These are phyloP conservation scores for Eutrema salsugineum DNA, from an alignment of 441 rosid genomes.

Conservation along the genomic window DNA sequence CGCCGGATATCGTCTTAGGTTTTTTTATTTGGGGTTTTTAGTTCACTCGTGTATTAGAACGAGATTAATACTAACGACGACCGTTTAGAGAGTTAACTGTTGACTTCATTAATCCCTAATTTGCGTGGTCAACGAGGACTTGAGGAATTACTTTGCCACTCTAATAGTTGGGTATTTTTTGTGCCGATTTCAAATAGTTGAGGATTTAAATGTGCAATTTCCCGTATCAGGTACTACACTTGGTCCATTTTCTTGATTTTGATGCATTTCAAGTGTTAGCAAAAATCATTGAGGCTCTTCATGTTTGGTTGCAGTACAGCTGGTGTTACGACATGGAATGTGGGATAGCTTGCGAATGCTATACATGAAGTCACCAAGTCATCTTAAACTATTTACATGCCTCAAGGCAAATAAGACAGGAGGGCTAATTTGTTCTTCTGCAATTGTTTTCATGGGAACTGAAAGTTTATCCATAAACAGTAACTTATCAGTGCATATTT, in stretches of 20 bases:
- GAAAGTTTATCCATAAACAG: conserved; percentile 10
- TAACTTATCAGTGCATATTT: neutral
- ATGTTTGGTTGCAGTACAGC: conserved; percentile 72
- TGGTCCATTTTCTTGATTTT: neutral
- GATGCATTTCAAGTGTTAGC: neutral
- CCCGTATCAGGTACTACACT: conserved; percentile 67
- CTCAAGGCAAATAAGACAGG: conserved; percentile 11
- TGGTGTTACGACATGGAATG: conserved; percentile 82
- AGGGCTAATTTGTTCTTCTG: neutral
- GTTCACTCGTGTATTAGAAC: too few relatives aligned
- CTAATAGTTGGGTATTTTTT: too few relatives aligned
- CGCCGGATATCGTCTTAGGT: too few relatives aligned
- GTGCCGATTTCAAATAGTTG: too few relatives aligned
- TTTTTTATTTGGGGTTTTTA: too few relatives aligned
- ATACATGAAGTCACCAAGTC: conserved; percentile 77
- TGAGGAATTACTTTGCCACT: too few relatives aligned
- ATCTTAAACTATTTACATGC: conserved; percentile 27
- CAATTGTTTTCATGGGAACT: conserved; percentile 10
- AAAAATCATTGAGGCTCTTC: neutral
- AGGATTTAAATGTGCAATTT: too few relatives aligned
- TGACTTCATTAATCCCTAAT: too few relatives aligned
- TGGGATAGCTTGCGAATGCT: conserved; percentile 82
- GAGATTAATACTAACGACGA: too few relatives aligned
- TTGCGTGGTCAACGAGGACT: too few relatives aligned
- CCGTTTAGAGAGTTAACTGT: too few relatives aligned